Evolutionary conservation across 2,329 filamentous ascomycete genomes (phyloP).

Genomic region (Colletotrichum tofieldiae): DNA sequence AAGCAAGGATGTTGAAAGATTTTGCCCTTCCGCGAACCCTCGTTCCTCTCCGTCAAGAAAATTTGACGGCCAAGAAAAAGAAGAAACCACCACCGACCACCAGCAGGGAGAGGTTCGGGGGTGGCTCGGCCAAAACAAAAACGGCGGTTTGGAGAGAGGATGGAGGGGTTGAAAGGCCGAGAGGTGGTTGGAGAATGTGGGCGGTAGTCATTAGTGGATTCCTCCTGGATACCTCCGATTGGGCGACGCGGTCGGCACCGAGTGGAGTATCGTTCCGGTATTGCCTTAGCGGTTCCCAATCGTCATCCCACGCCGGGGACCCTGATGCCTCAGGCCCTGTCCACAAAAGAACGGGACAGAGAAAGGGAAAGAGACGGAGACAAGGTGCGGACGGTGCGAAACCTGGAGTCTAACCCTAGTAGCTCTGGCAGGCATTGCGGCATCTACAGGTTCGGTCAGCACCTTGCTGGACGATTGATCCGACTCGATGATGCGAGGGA

Average conservation of each 20-base stretch:
- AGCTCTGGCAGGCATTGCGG: slow-evolving; percentile 31
- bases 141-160: slow-evolving; percentile 10
- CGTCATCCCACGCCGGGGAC: slow-evolving; percentile 35
- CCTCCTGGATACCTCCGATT: slow-evolving; percentile 35
- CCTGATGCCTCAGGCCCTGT: slow-evolving; percentile 18
- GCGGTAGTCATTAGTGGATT: slow-evolving; percentile 16
- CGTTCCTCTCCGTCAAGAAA: slow-evolving; percentile 5
- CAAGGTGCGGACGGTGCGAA: slow-evolving; percentile 21
- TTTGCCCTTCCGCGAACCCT: background rate
- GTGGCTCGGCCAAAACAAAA: slow-evolving; percentile 22
- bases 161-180: slow-evolving; percentile 20
- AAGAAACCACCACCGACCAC: slow-evolving; percentile 16
- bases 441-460: slow-evolving; percentile 37
- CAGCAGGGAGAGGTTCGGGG: slow-evolving; percentile 4
- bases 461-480: slow-evolving; percentile 34
- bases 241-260: slow-evolving; percentile 23
- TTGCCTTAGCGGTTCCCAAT: slow-evolving; percentile 20
- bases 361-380: background rate
- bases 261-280: slow-evolving; percentile 36
- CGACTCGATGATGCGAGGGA: slow-evolving; percentile 29
- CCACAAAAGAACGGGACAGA: background rate
- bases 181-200: slow-evolving; percentile 40
- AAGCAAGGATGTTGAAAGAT: slow-evolving; percentile 7
- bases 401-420: slow-evolving; percentile 20
- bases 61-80: slow-evolving; percentile 10